Evolutionary conservation across 2,329 filamentous ascomycete genomes (phyloP).

Genomic region (Albifimbria verrucaria): DNA sequence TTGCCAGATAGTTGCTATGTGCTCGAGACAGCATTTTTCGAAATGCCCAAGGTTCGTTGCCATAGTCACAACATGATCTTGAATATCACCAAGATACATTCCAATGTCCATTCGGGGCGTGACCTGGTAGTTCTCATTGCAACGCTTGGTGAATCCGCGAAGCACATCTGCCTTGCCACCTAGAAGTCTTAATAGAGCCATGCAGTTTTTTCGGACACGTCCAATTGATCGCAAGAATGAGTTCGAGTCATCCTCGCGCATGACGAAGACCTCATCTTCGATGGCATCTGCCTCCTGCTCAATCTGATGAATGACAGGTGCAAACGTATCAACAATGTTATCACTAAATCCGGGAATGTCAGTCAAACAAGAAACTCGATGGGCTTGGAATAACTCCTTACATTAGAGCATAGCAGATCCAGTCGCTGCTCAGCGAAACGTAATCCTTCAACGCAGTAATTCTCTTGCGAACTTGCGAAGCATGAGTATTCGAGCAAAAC

Average conservation of each 20-base stretch:
- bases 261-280: conserved; percentile 92
- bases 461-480: conserved; percentile 82
- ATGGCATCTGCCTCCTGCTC: conserved; percentile 89
- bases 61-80: conserved; percentile 99
- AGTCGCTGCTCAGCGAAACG: conserved; percentile 89
- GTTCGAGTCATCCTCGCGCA: conserved; percentile 84
- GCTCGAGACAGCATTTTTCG: conserved; percentile 94
- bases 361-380: conserved; percentile 11
- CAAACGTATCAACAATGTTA: conserved; percentile 95
- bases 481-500: conserved; percentile 86
- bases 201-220: conserved; percentile 87
- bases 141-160: conserved; percentile 95
- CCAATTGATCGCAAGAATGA: conserved; percentile 85
- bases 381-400: conserved; percentile 44
- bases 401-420: conserved; percentile 99
- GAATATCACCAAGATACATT: conserved; percentile 93
- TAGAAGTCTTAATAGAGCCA: conserved; percentile 86
- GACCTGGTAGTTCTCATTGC: conserved; percentile 95
- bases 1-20: conserved; percentile 94
- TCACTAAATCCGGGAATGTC: conserved; percentile 53
- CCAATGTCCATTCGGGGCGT: conserved; percentile 96
- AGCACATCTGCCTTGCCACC: conserved; percentile 99
- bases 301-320: conserved; percentile 80
- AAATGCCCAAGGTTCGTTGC: conserved; percentile 94
- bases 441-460: conserved; percentile 94